Base-by-base conservation (phyloP, 2,329 filamentous ascomycete species). In the Talaromyces sp. region DNA sequence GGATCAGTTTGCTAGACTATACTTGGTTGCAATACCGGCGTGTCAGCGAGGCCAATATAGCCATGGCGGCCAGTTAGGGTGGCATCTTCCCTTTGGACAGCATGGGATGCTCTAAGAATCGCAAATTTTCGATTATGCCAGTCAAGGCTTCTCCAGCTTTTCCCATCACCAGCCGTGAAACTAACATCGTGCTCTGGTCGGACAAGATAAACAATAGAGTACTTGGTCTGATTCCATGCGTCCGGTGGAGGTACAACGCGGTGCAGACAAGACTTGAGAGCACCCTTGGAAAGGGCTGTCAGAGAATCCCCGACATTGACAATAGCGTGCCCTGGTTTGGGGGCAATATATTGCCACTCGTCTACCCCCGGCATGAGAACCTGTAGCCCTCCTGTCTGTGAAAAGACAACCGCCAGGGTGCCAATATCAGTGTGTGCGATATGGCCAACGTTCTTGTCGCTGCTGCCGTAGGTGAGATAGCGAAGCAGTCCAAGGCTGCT, bases 271-370 rank as follows among this genome's bases (percentile, higher is more conserved):
- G 55, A 56, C 24, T 38, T 21, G 10, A 64, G 49, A 11, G 26
- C 17, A 3, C 54, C 54, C 5, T 57, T 58, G 1, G 64, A 55
- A 14, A 62, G 54, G 11, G 58, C 53, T 1, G 50, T 79, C 63
- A 86, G 76, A 27, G 81, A 83, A 75, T 86, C 84, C 61, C 84
- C 84, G 17, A 86, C 80, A 70, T 86, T 81, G 65, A 86, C 76
- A 67, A 86, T 78, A 32, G 83, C 84, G 64, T 75, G 78, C 60
- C 82, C 82, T 0, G 71, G 68, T 66, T 77, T 78, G 56, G 84
- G 83, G 60, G 73, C 78, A 10, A 86, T 81, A 71, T 83, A 85
- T 51, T 78, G 78, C 76, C 82, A 84, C 67, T 79, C 76, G 32
- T 75, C 72, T 9, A 74, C 70, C 19, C 78, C 79, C 2, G 82